Evolutionary conservation across 2,329 filamentous ascomycete species (phyloP), one percentile per base, ranked within the genome.

Genomic region (Diaporthe helianthi): DNA sequence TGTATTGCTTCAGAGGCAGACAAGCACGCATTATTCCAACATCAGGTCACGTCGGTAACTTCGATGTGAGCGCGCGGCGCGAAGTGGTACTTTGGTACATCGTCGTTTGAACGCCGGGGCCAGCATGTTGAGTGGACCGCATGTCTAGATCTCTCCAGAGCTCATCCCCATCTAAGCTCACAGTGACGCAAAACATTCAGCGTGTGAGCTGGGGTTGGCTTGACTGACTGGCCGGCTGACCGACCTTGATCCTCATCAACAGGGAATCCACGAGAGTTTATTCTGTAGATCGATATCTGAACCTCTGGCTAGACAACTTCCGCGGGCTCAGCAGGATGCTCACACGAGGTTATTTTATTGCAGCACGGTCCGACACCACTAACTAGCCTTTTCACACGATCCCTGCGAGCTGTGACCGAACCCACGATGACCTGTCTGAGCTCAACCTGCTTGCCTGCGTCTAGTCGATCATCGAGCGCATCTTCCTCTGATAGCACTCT

Each of bases 271-370:
- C 55, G 55, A 61, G 55, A 61, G 55, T 61, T 33, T 61, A 47
- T 61, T 10, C 41, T 47, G 10, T n/a, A 31, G n/a, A 24, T 29
- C 36, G 49, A 49, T 49, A 63, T 22, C 19, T 33, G 41, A 49
- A 49, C 38, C 58, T 63, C n/a, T 29, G 29, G 44, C 29, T 61
- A 22, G 7, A 17, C 9, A 24, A 24, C n/a, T 26, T 49, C 44
- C 58, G 10, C 19, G 58, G 24, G 15, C 29, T 33, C 41, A 47
- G 58, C 26, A 41, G 26, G 46, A 31, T 8, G 17, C 17, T 8
- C 29, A 63, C 47, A 63, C 44, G 58, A 49, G 58, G 7, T 49
- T 49, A 7, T 36, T 63, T 49, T 63, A 63, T 63, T 63, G 58
- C 58, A 33, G 58, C n/a, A 49, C 58, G 44, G 58, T 31, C 24